Percentiles rank a stretch among this genome's conserved stretches.
phyloP scores from a whole-genome alignment of 371 early-diverging fungal species.

The Mortierella sp. region DNA sequence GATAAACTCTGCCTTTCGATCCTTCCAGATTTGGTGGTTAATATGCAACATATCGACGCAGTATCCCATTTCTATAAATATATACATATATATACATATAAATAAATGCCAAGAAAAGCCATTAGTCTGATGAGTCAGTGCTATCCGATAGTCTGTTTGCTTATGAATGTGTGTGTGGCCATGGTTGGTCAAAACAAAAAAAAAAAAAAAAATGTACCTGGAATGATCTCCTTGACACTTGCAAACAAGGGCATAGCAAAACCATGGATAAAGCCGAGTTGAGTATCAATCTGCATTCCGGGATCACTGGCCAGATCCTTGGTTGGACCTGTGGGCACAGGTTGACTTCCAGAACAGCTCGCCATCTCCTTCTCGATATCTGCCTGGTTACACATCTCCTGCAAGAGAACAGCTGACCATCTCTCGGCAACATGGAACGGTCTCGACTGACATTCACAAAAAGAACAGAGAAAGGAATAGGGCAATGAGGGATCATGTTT shows the following conservation, averaged over 20 bases:
- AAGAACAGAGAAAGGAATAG: neutral
- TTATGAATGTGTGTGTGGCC: neutral
- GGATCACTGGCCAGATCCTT: constrained; percentile 50
- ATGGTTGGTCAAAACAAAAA: neutral
- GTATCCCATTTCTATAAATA: constrained; percentile 52
- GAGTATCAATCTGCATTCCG: constrained; percentile 66
- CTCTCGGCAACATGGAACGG: constrained; percentile 63
- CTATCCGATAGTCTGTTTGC: no score
- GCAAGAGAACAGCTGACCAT: constrained; percentile 67
- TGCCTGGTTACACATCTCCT: constrained; percentile 74
- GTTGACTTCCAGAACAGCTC: constrained; percentile 57
- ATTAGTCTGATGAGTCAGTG: no score
- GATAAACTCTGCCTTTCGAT: constrained; percentile 43
- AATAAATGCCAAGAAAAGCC: neutral
- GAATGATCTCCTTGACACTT: constrained; percentile 63
- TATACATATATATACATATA: neutral
- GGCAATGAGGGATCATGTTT: no score
- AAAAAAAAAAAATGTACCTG: constrained; percentile 32
- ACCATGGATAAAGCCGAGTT: constrained; percentile 75
- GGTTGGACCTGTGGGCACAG: constrained; percentile 62
- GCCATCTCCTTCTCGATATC: constrained; percentile 71
- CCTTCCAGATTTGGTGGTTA: constrained; percentile 50
- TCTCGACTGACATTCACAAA: constrained; percentile 52
- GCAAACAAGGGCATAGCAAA: constrained; percentile 76
- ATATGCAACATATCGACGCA: constrained; percentile 46